Percentiles rank a stretch among this genome's conserved stretches.
Conservation (phyloP, 306 rosid genomes). For the Gastrolobium villosum region DNA sequence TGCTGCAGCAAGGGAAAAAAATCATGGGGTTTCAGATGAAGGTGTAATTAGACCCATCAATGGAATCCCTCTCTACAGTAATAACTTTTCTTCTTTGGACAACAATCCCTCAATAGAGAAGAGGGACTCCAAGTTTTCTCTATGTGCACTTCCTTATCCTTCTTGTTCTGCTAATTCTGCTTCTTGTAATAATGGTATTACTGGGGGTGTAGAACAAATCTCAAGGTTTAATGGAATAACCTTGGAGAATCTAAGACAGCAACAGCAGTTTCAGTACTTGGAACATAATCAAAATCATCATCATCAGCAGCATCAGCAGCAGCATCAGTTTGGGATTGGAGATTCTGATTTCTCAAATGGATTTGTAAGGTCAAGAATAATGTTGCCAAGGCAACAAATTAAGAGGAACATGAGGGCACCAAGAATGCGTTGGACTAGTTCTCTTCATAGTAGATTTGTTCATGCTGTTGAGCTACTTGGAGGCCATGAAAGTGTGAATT, state of each 20-base stretch:
- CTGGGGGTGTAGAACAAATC: slow-evolving; percentile 48
- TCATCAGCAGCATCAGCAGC: slow-evolving; percentile 43
- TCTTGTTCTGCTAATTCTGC: slow-evolving; percentile 39
- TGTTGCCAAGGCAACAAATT: slow-evolving; percentile 59
- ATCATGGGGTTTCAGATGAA: slow-evolving; percentile 46
- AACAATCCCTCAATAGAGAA: slow-evolving; percentile 27
- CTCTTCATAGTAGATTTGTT: slow-evolving; percentile 90
- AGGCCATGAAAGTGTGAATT: slow-evolving; percentile 84
- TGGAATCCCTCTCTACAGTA: slow-evolving; percentile 73
- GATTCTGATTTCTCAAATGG: slow-evolving; percentile 61
- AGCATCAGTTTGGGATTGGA: slow-evolving; percentile 52
- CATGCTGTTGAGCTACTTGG: slow-evolving; percentile 96
- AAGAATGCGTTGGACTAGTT: slow-evolving; percentile 95
- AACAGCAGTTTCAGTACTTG: slow-evolving; percentile 51
- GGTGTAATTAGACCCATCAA: slow-evolving; percentile 58
- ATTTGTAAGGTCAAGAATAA: slow-evolving; percentile 62
- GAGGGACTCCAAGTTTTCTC: slow-evolving; percentile 43
- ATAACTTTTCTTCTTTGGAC: slow-evolving; percentile 45
- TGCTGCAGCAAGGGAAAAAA: background rate
- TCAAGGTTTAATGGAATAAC: slow-evolving; percentile 66
- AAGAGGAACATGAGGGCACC: slow-evolving; percentile 91
- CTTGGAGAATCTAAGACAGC: slow-evolving; percentile 59
- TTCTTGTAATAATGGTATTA: slow-evolving; percentile 20
- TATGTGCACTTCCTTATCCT: slow-evolving; percentile 48
- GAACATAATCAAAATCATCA: slow-evolving; percentile 36